These are phyloP conservation scores for Candida mesenterica DNA, from an alignment of 1,139 yeast species.

Conservation along the genomic window DNA sequence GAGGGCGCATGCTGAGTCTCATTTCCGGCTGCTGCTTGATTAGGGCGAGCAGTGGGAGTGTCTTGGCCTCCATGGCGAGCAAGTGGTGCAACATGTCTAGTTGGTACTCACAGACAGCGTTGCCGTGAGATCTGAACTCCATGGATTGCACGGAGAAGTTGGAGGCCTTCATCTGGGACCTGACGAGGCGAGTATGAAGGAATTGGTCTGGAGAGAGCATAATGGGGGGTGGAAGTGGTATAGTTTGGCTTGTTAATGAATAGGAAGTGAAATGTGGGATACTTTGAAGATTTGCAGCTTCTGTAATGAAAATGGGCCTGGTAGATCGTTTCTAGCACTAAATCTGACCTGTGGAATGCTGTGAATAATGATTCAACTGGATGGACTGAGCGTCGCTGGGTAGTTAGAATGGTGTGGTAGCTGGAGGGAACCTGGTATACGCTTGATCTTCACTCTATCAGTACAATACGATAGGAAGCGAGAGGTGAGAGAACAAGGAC, in stretches of 20 bases:
- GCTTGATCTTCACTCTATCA: no score
- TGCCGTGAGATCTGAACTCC: conserved; percentile 41
- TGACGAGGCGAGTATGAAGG: conserved; percentile 35
- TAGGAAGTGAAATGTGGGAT: conserved; percentile 1
- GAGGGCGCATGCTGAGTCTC: conserved; percentile 48
- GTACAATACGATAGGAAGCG: no score
- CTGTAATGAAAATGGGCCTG: background rate
- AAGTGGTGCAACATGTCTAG: conserved; percentile 41
- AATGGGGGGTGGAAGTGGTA: no score
- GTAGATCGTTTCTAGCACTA: no score
- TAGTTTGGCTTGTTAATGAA: background rate
- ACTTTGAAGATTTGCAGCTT: background rate
- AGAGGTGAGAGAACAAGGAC: no score
- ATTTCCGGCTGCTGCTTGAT: conserved; percentile 54
- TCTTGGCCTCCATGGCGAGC: conserved; percentile 31
- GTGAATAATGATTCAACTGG: no score
- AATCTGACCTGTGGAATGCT: no score
- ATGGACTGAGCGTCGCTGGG: no score
- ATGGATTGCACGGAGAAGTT: conserved; percentile 31
- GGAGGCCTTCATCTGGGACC: conserved; percentile 34
- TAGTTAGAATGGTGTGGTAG: no score
- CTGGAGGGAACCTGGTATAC: no score
- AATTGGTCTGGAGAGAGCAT: conserved; percentile 34
- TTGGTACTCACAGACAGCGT: conserved; percentile 39
- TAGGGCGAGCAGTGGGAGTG: conserved; percentile 37